These are phyloP conservation scores for Malania oleifera DNA, from an alignment of 164 flowering plant species.

Conservation along the genomic window DNA sequence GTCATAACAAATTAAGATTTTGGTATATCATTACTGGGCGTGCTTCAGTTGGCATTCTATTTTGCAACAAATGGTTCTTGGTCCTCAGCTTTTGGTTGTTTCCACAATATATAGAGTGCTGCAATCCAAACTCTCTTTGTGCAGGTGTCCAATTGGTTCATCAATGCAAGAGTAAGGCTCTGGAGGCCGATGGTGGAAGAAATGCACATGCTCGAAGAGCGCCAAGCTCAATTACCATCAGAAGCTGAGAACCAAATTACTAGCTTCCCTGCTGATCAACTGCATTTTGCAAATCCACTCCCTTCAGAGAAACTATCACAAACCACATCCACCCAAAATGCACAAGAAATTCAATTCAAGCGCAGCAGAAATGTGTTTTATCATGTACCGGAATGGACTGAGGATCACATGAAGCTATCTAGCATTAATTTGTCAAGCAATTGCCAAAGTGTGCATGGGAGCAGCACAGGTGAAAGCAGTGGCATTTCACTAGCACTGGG, in stretches of 20 bases:
- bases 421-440: background rate
- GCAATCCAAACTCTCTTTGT: background rate
- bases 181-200: conserved; percentile 37
- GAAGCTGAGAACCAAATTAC: conserved; percentile 1
- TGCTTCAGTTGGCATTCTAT: background rate
- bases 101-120: too few relatives aligned
- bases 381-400: background rate
- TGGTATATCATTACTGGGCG: background rate
- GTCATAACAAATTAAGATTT: too few relatives aligned
- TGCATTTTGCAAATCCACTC: background rate
- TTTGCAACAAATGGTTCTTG: background rate
- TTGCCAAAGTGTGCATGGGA: background rate
- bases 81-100: background rate
- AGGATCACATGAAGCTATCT: background rate
- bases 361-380: background rate
- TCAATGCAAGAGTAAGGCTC: conserved; percentile 31
- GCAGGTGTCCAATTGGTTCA: conserved; percentile 34
- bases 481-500: conserved; percentile 20
- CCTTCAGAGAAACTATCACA: background rate
- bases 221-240: conserved; percentile 9
- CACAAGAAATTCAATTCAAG: background rate
- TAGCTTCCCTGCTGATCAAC: background rate
- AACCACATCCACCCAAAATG: background rate
- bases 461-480: conserved; percentile 3
- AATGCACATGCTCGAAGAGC: conserved; percentile 19